Conservation (phyloP, 2,329 filamentous ascomycete species). For the Colletotrichum australisinense region DNA sequence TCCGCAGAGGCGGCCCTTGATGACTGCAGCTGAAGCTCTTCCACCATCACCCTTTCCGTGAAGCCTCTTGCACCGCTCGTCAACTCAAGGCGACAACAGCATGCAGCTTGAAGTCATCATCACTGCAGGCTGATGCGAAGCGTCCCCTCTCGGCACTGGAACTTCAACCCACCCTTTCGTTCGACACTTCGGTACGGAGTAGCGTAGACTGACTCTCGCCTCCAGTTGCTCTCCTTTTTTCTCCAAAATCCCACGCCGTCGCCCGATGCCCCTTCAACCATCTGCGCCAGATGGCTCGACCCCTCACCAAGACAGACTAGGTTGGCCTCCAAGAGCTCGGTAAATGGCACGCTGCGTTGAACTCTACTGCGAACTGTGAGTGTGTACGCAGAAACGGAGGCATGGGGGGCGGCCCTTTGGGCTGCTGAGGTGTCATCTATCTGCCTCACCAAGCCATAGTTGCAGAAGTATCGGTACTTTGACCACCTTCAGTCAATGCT, state of each 20-base stretch:
- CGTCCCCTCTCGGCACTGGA: conserved; percentile 2
- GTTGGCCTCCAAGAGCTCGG: conserved; percentile 17
- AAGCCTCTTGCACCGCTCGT: conserved; percentile 6
- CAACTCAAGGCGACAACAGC: background rate
- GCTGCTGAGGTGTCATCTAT: conserved; percentile 30
- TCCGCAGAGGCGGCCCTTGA: conserved; percentile 17
- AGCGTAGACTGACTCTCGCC: background rate
- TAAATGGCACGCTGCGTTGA: conserved; percentile 27
- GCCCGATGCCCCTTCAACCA: background rate
- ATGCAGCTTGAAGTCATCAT: conserved; percentile 30
- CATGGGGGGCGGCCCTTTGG: conserved; percentile 15
- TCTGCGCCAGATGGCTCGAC: conserved; percentile 3
- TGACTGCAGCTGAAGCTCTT: conserved; percentile 16
- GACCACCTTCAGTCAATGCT: conserved; percentile 7
- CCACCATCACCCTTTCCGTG: background rate
- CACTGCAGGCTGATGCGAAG: conserved; percentile 4
- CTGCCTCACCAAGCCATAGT: conserved; percentile 19
- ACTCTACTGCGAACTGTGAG: background rate
- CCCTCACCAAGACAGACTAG: conserved; percentile 15
- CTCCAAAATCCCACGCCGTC: background rate
- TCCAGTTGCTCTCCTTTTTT: conserved; percentile 1
- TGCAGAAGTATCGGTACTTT: conserved; percentile 32
- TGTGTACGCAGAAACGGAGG: background rate
- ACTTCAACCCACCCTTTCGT: background rate
- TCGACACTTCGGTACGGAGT: background rate